phyloP scores from a whole-genome alignment of 805 yeast species.

The Kuraishia piskuri region DNA sequence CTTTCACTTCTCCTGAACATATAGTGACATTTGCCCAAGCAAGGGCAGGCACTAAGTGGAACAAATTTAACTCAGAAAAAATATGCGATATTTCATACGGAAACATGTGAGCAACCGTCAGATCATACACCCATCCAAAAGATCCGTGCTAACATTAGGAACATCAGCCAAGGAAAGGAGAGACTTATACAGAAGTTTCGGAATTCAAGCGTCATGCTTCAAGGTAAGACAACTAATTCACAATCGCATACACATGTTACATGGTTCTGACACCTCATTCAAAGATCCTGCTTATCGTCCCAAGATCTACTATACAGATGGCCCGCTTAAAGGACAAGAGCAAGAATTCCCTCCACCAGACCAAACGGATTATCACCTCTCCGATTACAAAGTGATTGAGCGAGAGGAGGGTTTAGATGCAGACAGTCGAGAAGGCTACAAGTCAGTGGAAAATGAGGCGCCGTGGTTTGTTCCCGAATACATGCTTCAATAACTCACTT shows the following conservation, averaged over 20 bases:
- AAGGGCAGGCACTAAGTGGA: conserved; percentile 40
- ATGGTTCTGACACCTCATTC: not conserved
- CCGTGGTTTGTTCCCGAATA: not conserved
- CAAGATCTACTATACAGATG: conserved; percentile 34
- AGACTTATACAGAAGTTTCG: conserved; percentile 38
- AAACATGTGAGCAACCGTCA: conserved; percentile 18
- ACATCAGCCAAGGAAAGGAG: conserved; percentile 31
- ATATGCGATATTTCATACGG: conserved; percentile 44
- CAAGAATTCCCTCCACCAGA: conserved; percentile 31
- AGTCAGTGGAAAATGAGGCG: not conserved
- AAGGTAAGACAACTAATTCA: conserved; percentile 9
- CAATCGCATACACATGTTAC: not conserved
- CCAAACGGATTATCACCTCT: not conserved
- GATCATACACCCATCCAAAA: conserved; percentile 5
- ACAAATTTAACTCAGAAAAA: conserved; percentile 37
- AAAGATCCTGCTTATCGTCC: conserved; percentile 37
- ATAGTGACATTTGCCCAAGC: conserved; percentile 36
- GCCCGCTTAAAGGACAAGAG: conserved; percentile 32
- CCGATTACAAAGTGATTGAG: not conserved
- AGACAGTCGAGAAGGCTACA: not conserved
- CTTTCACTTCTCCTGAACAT: conserved; percentile 33
- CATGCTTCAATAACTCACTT: not conserved
- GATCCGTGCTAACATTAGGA: conserved; percentile 1
- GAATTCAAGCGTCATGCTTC: conserved; percentile 39
- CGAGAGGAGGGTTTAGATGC: not conserved